Evolutionary conservation across 2,329 filamentous ascomycete species (phyloP), one percentile per base, ranked within the genome.

Genomic region (Ploettnerulaceae sp.): DNA sequence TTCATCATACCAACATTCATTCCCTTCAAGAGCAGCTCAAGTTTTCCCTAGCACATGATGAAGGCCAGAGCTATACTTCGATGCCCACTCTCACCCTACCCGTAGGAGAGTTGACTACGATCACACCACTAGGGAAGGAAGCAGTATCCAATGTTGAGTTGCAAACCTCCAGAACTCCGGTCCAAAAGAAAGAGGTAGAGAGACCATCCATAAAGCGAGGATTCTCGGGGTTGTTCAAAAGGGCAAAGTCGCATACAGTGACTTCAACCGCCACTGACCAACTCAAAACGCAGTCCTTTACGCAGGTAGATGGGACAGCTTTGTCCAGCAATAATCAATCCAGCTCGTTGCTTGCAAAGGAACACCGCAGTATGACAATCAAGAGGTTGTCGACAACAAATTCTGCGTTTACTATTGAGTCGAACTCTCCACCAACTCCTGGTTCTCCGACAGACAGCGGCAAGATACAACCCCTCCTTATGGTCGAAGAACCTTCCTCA

Each of bases 1-100:
- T 69, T 57, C 71, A 74, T 51, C 72, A 76, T 58, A 79, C 77
- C 36, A 72, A 74, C 48, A 75, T 78, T 54, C 78, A 80, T 52
- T 68, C 68, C 34, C 29, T 6, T 43, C 33, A 51, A 44, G 22
- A 52, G 53, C 14, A 17, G 12, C 12, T 2, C 7, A 1, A 41
- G 20, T 15, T 15, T 7, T 4, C 21, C 21, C 21, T 14, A 7
- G 5, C 15, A 5, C 14, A 20, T 29, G 14, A n/a, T 12, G 17
- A 9, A 4, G 15, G 5, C 21, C 14, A 8, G 20, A 43, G 11
- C 22, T 17, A 3, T 20, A 4, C 21, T n/a, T 25, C 21, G 5
- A 36, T 12, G 14, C 24, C 41, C 4, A 17, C 29, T 3, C 14
- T 18, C 25, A 14, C 6, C 24, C 24, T 29, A n/a, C n/a, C n/a